phyloP scores from a whole-genome alignment of 768 basidiomycete species.

The Termitomyces sp. region DNA sequence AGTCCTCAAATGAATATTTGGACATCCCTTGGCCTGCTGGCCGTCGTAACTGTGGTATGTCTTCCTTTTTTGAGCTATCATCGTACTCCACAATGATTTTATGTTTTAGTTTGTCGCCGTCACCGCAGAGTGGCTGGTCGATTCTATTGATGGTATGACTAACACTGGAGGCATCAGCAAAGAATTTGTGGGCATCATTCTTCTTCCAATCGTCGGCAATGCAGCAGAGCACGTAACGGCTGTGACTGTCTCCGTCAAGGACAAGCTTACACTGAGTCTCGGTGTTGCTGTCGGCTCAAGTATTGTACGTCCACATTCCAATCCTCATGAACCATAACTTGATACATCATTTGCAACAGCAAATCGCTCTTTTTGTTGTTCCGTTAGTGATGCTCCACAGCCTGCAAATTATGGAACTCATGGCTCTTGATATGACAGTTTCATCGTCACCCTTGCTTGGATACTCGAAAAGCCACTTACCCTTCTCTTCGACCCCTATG shows the following conservation, averaged over 20 bases:
- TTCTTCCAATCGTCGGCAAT: constrained; percentile 91
- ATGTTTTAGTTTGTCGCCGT: constrained; percentile 54
- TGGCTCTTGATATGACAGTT: constrained; percentile 32
- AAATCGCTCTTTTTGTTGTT: constrained; percentile 53
- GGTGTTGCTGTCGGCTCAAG: constrained; percentile 87
- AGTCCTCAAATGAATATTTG: constrained; percentile 52
- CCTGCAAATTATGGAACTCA: background rate
- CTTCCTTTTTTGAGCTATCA: background rate
- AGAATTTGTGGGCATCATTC: constrained; percentile 81
- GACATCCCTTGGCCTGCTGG: constrained; percentile 53
- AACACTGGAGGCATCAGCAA: constrained; percentile 50
- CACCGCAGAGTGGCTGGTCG: constrained; percentile 73
- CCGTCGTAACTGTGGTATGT: constrained; percentile 61
- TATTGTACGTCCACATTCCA: constrained; percentile 47
- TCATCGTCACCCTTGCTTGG: constrained; percentile 81
- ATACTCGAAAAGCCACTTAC: constrained; percentile 74
- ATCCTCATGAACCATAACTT: constrained; percentile 9
- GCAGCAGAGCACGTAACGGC: constrained; percentile 93
- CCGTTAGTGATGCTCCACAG: constrained; percentile 29
- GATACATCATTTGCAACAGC: constrained; percentile 36
- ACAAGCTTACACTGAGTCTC: constrained; percentile 84
- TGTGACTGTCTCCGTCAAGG: constrained; percentile 87
- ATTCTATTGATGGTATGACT: constrained; percentile 78
- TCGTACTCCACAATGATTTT: constrained; percentile 19
- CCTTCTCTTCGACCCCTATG: constrained; percentile 84